Evolutionary conservation across 2,329 filamentous ascomycete species (phyloP).

Genomic region (Alternaria arborescens): DNA sequence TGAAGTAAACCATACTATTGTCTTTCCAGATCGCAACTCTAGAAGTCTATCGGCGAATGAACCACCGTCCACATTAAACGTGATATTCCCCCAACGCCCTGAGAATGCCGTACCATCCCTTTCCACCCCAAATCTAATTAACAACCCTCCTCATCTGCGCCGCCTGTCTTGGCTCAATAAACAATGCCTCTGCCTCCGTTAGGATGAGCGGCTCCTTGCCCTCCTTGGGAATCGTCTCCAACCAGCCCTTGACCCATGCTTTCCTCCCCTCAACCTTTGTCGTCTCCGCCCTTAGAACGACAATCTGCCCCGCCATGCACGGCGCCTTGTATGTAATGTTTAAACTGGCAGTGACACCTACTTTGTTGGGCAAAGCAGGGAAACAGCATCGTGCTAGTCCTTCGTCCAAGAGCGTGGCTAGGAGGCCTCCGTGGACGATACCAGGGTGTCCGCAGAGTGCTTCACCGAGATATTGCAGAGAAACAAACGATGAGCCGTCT

Average conservation of each 20-base stretch:
- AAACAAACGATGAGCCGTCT: slow-evolving; percentile 66
- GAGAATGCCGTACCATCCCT: slow-evolving; percentile 3
- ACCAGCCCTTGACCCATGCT: slow-evolving; percentile 88
- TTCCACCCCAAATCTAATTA: slow-evolving; percentile 14
- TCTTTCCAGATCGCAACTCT: neutral
- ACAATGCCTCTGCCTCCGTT: slow-evolving; percentile 85
- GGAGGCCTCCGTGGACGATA: slow-evolving; percentile 86
- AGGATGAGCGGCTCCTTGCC: slow-evolving; percentile 67
- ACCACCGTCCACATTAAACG: neutral
- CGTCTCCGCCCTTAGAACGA: slow-evolving; percentile 81
- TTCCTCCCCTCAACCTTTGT: slow-evolving; percentile 90
- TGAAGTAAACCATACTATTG: no score
- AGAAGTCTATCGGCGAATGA: neutral
- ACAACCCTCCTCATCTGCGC: slow-evolving; percentile 54
- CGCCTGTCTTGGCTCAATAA: slow-evolving; percentile 86
- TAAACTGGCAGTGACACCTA: slow-evolving; percentile 86
- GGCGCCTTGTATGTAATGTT: slow-evolving; percentile 84
- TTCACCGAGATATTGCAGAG: slow-evolving; percentile 78
- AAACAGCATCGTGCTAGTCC: slow-evolving; percentile 89
- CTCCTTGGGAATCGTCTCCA: slow-evolving; percentile 76
- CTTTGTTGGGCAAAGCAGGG: slow-evolving; percentile 82
- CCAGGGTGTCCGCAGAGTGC: slow-evolving; percentile 89
- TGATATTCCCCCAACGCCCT: neutral
- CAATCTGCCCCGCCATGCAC: slow-evolving; percentile 75
- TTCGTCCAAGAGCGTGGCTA: slow-evolving; percentile 94